Evolutionary conservation across 257 asterid genomes (phyloP).

Genomic region (Verbascum thapsus): DNA sequence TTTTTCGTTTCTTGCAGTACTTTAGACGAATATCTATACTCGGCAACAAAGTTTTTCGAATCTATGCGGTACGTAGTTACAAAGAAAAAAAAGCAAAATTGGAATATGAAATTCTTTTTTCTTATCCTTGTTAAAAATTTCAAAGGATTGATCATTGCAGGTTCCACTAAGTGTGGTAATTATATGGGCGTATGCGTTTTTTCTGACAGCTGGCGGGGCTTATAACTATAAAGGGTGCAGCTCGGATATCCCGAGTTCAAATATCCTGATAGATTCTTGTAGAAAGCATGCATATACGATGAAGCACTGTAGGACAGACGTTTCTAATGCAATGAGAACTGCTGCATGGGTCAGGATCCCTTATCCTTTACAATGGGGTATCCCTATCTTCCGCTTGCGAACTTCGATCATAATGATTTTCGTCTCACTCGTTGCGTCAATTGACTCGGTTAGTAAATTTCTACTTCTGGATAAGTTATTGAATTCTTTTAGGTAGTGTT

Average conservation of each 20-base stretch:
- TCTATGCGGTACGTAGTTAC: conserved; percentile 67
- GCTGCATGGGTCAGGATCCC: conserved; percentile 97
- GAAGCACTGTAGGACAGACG: conserved; percentile 97
- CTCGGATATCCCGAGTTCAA: conserved; percentile 80
- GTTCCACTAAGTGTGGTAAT: conserved; percentile 85
- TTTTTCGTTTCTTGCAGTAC: conserved; percentile 54
- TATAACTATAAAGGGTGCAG: conserved; percentile 91
- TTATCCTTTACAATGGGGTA: conserved; percentile 96
- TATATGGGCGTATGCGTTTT: conserved; percentile 93
- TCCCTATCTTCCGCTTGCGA: conserved; percentile 81
- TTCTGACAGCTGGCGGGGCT: conserved; percentile 95
- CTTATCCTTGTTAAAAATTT: conserved; percentile 25
- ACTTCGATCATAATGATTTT: conserved; percentile 87
- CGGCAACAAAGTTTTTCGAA: conserved; percentile 77
- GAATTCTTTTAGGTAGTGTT: not conserved
- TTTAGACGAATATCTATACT: conserved; percentile 76
- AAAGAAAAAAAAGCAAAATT: not conserved
- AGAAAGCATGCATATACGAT: conserved; percentile 88
- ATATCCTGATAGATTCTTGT: conserved; percentile 81
- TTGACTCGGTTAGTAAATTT: conserved; percentile 78
- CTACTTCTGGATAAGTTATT: not conserved
- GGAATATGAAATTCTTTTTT: not conserved
- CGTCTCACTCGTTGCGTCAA: conserved; percentile 76
- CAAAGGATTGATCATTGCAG: conserved; percentile 47
- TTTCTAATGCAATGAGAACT: conserved; percentile 89